Conservation (phyloP, 2,329 filamentous ascomycete genomes). For the Tolypocladium album region DNA sequence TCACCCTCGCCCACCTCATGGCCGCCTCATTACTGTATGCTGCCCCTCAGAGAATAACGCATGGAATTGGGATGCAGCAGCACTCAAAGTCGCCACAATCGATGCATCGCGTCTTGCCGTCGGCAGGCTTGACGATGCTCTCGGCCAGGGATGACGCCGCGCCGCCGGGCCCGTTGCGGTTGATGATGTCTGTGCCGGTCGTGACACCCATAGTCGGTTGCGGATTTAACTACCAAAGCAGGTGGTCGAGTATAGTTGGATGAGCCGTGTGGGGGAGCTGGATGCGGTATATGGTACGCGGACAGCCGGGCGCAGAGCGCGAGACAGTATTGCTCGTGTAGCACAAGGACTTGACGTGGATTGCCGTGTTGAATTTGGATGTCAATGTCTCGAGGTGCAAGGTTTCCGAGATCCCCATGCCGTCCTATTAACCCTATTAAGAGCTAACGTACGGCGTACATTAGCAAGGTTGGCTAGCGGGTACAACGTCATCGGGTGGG, state of each 20-base stretch:
- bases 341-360: background rate
- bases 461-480: too few species aligned
- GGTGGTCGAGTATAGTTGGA: background rate
- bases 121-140: slow-evolving; percentile 38
- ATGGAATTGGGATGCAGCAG: slow-evolving; percentile 44
- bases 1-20: background rate
- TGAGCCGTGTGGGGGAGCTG: background rate
- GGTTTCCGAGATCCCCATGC: background rate
- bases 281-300: background rate
- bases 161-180: slow-evolving; percentile 35
- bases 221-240: background rate
- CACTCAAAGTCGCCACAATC: slow-evolving; percentile 40
- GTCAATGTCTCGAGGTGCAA: background rate
- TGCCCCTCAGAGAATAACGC: slow-evolving; percentile 33
- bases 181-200: slow-evolving; percentile 9
- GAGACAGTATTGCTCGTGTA: background rate
- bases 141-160: slow-evolving; percentile 36
- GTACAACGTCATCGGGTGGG: background rate
- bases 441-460: too few species aligned
- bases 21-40: too few species aligned
- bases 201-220: slow-evolving; percentile 11
- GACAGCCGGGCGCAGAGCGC: background rate
- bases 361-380: background rate
- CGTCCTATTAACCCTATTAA: background rate
- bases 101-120: slow-evolving; percentile 35